Percentiles rank a stretch among this genome's conserved stretches.
Evolutionary conservation across 208 protist genomes (phyloP).

Genomic region (Trichomonas gallinae): DNA sequence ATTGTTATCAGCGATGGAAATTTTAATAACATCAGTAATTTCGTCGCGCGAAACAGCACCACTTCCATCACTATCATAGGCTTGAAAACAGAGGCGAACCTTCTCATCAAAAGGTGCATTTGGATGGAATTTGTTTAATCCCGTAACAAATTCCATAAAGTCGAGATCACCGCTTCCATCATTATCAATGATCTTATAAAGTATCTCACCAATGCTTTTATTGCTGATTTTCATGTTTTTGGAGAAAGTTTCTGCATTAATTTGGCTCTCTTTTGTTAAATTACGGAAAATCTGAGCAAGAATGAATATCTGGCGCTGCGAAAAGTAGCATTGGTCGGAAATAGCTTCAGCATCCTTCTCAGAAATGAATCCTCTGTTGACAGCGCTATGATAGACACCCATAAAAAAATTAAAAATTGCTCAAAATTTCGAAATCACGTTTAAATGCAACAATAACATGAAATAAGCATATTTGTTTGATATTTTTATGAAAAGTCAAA

Average conservation of each 20-base stretch:
- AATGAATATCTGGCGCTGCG: background rate
- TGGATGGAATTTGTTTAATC: background rate
- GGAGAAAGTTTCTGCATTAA: background rate
- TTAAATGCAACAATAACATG: too few species aligned
- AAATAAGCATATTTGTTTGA: too few species aligned
- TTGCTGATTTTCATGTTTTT: background rate
- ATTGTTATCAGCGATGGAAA: background rate
- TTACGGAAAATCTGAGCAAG: background rate
- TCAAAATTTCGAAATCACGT: too few species aligned
- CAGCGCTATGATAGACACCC: background rate
- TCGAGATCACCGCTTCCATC: background rate
- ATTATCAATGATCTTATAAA: background rate
- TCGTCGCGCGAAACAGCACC: background rate
- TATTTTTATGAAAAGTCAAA: too few species aligned
- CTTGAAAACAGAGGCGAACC: background rate
- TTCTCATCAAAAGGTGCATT: background rate
- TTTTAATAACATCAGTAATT: background rate
- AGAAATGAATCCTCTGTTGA: background rate
- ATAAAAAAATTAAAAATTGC: background rate
- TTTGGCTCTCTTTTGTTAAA: background rate
- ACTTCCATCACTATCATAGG: conserved; percentile 10
- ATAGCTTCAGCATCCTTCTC: background rate
- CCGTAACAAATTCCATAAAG: background rate
- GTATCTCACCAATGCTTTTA: background rate
- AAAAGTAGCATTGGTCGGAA: background rate